Percentiles rank a stretch among this genome's conserved stretches.
phyloP scores from a whole-genome alignment of 352 stramenopile species.

The Labyrinthula sp. region DNA sequence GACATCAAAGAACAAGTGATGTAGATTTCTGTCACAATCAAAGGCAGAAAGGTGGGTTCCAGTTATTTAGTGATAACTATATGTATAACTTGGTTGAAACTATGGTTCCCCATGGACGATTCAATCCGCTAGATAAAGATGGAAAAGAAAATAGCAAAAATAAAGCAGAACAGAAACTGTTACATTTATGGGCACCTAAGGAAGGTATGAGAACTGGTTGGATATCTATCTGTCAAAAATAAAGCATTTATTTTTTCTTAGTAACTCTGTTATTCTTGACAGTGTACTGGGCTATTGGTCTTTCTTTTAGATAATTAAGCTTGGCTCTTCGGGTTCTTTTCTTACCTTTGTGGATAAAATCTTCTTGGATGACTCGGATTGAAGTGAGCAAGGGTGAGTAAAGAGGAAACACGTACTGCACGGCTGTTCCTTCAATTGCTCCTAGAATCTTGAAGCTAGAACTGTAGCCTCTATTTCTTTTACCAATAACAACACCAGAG shows the following conservation, averaged over 20 bases:
- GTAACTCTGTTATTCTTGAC: slow-evolving; percentile 37
- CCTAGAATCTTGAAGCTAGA: slow-evolving; percentile 52
- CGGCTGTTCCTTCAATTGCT: slow-evolving; percentile 28
- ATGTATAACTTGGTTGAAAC: slow-evolving; percentile 26
- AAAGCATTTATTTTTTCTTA: too few relatives aligned
- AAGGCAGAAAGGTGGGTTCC: too few relatives aligned
- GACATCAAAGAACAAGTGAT: slow-evolving; percentile 19
- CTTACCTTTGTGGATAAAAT: slow-evolving; percentile 67
- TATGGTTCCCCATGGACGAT: slow-evolving; percentile 21
- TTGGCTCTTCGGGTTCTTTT: slow-evolving; percentile 62
- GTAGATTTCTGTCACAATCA: slow-evolving; percentile 25
- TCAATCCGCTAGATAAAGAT: slow-evolving; percentile 26
- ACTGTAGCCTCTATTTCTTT: slow-evolving; percentile 50
- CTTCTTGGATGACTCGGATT: slow-evolving; percentile 57
- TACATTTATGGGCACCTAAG: too few relatives aligned
- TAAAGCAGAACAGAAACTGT: too few relatives aligned
- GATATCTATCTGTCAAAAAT: too few relatives aligned
- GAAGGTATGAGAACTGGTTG: too few relatives aligned
- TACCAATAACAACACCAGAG: slow-evolving; percentile 51
- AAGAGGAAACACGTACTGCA: slow-evolving; percentile 28
- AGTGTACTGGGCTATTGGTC: slow-evolving; percentile 19
- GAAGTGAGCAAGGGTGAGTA: slow-evolving; percentile 59
- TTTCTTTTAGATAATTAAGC: slow-evolving; percentile 60
- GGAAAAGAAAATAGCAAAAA: too few relatives aligned
- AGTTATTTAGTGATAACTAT: slow-evolving; percentile 7